A percentile compares a stretch with the other conserved stretches of the same genome.
These are phyloP conservation scores for Colletotrichum eleusines DNA, from an alignment of 2,329 filamentous ascomycete genomes.

Conservation along the genomic window DNA sequence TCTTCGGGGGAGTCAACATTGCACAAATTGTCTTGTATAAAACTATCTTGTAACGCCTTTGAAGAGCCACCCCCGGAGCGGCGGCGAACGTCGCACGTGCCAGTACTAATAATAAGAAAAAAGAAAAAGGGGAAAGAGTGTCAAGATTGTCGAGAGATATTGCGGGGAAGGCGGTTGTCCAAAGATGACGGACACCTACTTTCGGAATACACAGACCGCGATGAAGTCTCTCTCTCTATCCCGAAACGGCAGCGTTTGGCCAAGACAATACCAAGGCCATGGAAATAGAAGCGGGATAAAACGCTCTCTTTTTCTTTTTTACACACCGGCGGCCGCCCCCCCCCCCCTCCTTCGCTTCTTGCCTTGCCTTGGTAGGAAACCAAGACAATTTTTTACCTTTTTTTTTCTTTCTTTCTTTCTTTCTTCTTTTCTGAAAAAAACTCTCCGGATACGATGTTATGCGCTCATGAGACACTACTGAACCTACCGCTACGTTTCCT, in stretches of 20 bases:
- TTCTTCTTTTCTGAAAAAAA: neutral
- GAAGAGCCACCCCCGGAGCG: neutral
- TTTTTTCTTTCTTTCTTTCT: neutral
- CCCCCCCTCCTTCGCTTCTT: neutral
- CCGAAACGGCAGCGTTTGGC: slow-evolving; percentile 15
- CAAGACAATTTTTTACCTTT: neutral
- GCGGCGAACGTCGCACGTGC: neutral
- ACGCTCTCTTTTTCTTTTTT: neutral
- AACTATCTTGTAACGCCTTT: neutral
- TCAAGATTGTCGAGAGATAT: neutral
- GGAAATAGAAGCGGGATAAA: slow-evolving; percentile 22
- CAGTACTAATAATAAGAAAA: neutral
- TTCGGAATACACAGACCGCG: too few relatives aligned
- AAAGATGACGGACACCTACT: neutral
- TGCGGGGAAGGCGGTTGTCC: too few relatives aligned
- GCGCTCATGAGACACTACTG: neutral
- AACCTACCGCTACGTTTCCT: too few relatives aligned
- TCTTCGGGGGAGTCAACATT: neutral
- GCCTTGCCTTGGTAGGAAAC: neutral
- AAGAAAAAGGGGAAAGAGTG: neutral
- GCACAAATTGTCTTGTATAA: too few relatives aligned
- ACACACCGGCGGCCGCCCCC: too few relatives aligned
- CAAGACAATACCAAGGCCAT: slow-evolving; percentile 20
- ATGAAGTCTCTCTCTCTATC: too few relatives aligned
- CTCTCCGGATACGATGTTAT: neutral